A percentile compares a stretch with the other conserved stretches of the same genome.
These are phyloP conservation scores for Kuraishia borneana DNA, from an alignment of 805 yeast species.

Conservation along the genomic window DNA sequence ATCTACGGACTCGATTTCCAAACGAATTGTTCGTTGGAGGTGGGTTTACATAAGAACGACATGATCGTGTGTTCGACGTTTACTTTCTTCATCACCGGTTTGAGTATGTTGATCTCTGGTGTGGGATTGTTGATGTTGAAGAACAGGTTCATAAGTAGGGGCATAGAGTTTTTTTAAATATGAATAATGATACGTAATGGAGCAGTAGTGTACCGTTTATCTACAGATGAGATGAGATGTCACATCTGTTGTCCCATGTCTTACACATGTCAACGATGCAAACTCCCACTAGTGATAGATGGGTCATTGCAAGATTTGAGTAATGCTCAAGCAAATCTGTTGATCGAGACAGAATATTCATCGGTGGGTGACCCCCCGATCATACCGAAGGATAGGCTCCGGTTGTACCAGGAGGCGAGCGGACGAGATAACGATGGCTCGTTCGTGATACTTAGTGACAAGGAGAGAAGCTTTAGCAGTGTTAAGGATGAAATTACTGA, in stretches of 20 bases:
- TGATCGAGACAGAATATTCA: conserved; percentile 19
- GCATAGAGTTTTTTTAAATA: conserved; percentile 15
- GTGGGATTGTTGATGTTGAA: conserved; percentile 10
- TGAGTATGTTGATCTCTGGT: conserved; percentile 12
- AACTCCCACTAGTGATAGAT: conserved; percentile 45
- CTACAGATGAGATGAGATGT: conserved; percentile 7
- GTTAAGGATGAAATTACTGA: conserved; percentile 22
- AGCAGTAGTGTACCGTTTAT: too few relatives aligned
- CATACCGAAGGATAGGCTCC: conserved; percentile 27
- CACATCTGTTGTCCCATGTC: too few relatives aligned
- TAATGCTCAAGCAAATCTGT: conserved; percentile 42
- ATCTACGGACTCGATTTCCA: conserved; percentile 4
- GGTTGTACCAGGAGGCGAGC: conserved; percentile 21
- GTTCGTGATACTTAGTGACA: conserved; percentile 14
- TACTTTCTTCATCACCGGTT: conserved; percentile 19
- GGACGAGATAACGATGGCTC: conserved; percentile 12
- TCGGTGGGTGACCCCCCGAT: conserved; percentile 2
- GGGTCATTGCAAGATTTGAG: conserved; percentile 40
- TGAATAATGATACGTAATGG: too few relatives aligned
- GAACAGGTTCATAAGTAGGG: conserved; percentile 12
- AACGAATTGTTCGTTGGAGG: conserved; percentile 1
- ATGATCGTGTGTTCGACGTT: conserved; percentile 18
- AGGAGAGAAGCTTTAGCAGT: neutral
- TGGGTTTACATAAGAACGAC: neutral
- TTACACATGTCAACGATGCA: conserved; percentile 52